Evolutionary conservation across 1,284 basidiomycete species (phyloP), one percentile per base, ranked within the genome.

Genomic region (Irpex rosettiformis): DNA sequence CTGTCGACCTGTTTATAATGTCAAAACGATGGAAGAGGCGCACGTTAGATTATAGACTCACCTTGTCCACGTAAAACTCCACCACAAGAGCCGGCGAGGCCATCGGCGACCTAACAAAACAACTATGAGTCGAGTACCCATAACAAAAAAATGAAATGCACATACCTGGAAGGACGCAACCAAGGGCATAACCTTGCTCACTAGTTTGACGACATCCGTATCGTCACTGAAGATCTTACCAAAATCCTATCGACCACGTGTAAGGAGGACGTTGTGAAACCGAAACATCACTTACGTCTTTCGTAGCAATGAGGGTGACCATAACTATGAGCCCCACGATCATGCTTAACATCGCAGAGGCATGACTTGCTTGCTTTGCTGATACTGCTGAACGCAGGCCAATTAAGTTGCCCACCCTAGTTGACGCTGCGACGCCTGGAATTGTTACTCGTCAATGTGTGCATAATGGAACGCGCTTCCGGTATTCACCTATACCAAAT

Each of bases 131-230:
- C 33, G 54, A 52, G 6, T 7, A 37, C 33, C 7, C 33, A 37
- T 7, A 37, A 16, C 33, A 27, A 8, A 42, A 24, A 21, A 3
- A n/a, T 27, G 45, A 27, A 53, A 13, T 29, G 8, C 25, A 64
- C 71, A 52, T 58, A 86, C 84, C 72, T 92, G 89, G 70, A 92
- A 92, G 0, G 88, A 88, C 2, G 90, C 89, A 0, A 92, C 88
- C 16, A 90, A 78, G 0, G 90, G 90, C 81, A 92, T 88, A 11
- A 92, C 86, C 55, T 79, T 73, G 56, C 83, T 82, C 28, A 92
- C 89, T 21, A 90, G 77, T 4, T 60, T 62, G 3, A 83, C 83
- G 8, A 90, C 87, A 2, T 78, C 76, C 13, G 71, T 67, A 60
- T 91, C 87, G 55, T 88, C 79, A 63, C 85, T 89, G 72, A 88